Evolutionary conservation across 106 monocot species (phyloP).

Genomic region (Acorus calamus): DNA sequence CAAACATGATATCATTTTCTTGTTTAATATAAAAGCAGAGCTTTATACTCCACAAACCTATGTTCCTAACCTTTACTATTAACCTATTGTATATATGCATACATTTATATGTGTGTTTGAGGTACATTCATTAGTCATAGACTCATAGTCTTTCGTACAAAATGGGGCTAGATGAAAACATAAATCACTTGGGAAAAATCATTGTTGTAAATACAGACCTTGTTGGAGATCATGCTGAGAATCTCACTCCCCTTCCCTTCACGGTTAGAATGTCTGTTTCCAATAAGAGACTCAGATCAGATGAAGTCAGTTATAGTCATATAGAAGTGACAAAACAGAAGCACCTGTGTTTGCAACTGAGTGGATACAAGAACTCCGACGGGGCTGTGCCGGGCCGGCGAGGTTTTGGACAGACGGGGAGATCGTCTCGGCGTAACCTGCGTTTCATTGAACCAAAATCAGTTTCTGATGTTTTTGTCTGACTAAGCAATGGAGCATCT

Average conservation of each 20-base stretch:
- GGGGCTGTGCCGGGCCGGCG: background rate
- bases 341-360: slow-evolving; percentile 18
- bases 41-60: too few species aligned
- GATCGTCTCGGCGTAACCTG: slow-evolving; percentile 3
- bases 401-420: slow-evolving; percentile 16
- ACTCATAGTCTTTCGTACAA: background rate
- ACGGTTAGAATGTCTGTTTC: slow-evolving; percentile 8
- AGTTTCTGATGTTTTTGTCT: background rate
- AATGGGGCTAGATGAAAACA: background rate
- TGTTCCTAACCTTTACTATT: too few species aligned
- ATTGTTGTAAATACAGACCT: slow-evolving; percentile 7
- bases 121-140: background rate
- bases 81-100: too few species aligned
- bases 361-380: slow-evolving; percentile 14
- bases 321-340: background rate
- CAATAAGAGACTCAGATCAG: background rate
- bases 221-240: slow-evolving; percentile 13
- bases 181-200: background rate
- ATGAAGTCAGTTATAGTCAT: background rate
- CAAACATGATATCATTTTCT: too few species aligned
- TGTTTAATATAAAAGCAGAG: too few species aligned
- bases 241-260: slow-evolving; percentile 6
- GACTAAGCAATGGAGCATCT: too few species aligned
- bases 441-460: background rate
- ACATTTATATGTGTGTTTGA: too few species aligned